A percentile compares a stretch with the other conserved stretches of the same genome.
Evolutionary conservation across 2,329 filamentous ascomycete species (phyloP).

Genomic region (Xylaria sp.): DNA sequence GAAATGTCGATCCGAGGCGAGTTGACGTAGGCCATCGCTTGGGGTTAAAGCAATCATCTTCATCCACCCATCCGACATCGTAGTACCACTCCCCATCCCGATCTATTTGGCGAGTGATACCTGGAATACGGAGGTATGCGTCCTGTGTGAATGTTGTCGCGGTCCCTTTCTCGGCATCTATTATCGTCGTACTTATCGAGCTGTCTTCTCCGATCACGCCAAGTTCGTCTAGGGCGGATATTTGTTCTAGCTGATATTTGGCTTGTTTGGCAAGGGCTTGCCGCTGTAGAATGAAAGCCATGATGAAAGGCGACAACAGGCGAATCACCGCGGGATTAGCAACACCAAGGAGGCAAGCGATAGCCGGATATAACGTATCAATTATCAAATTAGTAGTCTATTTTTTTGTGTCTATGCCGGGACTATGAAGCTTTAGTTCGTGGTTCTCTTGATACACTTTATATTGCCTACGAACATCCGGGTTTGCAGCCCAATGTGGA

Average conservation of each 20-base stretch:
- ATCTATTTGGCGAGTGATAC: constrained; percentile 9
- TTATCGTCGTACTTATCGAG: background rate
- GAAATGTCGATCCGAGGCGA: constrained; percentile 47
- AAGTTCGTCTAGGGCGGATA: background rate
- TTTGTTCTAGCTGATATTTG: constrained; percentile 1
- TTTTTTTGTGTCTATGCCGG: background rate
- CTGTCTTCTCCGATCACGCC: background rate
- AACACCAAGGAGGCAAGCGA: background rate
- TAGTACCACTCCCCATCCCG: constrained; percentile 32
- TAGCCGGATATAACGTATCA: background rate
- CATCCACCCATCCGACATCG: constrained; percentile 48
- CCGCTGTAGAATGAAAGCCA: constrained; percentile 21
- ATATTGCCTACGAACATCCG: background rate
- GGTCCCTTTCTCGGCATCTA: background rate
- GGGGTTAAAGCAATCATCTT: constrained; percentile 46
- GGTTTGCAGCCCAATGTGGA: background rate
- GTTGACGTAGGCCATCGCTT: constrained; percentile 44
- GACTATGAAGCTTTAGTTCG: background rate
- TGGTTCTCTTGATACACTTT: background rate
- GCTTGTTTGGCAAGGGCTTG: constrained; percentile 10
- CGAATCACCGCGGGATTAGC: background rate
- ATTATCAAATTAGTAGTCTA: background rate
- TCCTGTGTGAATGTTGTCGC: background rate
- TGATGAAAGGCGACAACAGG: background rate
- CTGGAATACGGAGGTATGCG: constrained; percentile 11